Evolutionary conservation across 2,329 filamentous ascomycete genomes (phyloP).

Genomic region (Ascochyta lentis): DNA sequence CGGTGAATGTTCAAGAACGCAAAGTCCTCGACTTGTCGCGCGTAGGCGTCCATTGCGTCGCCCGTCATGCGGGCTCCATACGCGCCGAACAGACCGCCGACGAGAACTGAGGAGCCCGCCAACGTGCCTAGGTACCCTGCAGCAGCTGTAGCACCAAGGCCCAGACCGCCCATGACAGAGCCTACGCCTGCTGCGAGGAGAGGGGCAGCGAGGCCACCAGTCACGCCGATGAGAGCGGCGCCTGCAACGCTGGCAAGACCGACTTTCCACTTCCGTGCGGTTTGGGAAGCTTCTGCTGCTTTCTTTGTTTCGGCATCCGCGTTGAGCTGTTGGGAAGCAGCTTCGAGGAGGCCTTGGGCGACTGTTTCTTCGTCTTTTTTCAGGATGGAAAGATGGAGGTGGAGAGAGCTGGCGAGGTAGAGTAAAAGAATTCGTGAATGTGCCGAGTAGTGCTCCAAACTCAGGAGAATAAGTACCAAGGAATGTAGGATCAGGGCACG

Average conservation of each 20-base stretch:
- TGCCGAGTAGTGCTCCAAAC: slow-evolving; percentile 77
- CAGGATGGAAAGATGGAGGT: slow-evolving; percentile 69
- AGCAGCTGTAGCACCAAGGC: slow-evolving; percentile 74
- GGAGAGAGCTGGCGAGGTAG: slow-evolving; percentile 72
- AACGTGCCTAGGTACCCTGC: slow-evolving; percentile 81
- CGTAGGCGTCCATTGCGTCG: slow-evolving; percentile 88
- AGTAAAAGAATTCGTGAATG: slow-evolving; percentile 76
- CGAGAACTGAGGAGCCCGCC: slow-evolving; percentile 77
- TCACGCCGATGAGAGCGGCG: slow-evolving; percentile 83
- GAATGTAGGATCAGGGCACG: slow-evolving; percentile 73
- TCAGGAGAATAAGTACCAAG: slow-evolving; percentile 74
- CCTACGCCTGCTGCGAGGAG: slow-evolving; percentile 81
- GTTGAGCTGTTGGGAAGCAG: slow-evolving; percentile 72
- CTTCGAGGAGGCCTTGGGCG: slow-evolving; percentile 74
- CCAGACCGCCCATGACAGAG: slow-evolving; percentile 76
- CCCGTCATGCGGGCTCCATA: slow-evolving; percentile 83
- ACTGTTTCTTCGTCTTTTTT: slow-evolving; percentile 77
- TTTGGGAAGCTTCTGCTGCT: slow-evolving; percentile 70
- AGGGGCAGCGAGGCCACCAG: slow-evolving; percentile 78
- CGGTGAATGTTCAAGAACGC: slow-evolving; percentile 74
- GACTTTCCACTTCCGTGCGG: slow-evolving; percentile 77
- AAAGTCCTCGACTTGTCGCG: slow-evolving; percentile 86
- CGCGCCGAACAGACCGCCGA: slow-evolving; percentile 90
- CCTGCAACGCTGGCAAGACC: slow-evolving; percentile 87
- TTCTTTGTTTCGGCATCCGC: slow-evolving; percentile 79